Percentiles rank a stretch among this genome's conserved stretches.
Evolutionary conservation across 768 basidiomycete genomes (phyloP).

Genomic region (Leucocoprinus leucothites): DNA sequence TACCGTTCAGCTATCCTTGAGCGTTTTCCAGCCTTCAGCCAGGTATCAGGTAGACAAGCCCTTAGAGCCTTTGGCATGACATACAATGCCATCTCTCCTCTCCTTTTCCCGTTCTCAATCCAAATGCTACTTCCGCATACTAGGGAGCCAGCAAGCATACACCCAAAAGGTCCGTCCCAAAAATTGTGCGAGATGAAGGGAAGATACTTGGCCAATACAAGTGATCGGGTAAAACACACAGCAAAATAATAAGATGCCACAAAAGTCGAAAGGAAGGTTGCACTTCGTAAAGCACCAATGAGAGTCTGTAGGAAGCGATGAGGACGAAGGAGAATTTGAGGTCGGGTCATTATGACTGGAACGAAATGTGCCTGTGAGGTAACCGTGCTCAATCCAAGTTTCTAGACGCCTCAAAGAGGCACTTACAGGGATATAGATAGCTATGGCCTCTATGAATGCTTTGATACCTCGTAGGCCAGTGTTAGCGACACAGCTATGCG

Average conservation of each 20-base stretch:
- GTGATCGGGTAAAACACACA: conserved; percentile 68
- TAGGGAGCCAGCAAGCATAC: conserved; percentile 63
- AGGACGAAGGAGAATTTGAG: conserved; percentile 45
- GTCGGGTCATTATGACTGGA: conserved; percentile 60
- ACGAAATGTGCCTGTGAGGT: conserved; percentile 62
- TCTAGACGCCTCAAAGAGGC: not conserved
- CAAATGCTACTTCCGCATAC: conserved; percentile 75
- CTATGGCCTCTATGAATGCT: conserved; percentile 61
- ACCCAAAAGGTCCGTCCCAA: conserved; percentile 76
- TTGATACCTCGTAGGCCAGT: conserved; percentile 46
- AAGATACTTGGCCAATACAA: conserved; percentile 59
- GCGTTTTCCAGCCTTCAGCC: conserved; percentile 44
- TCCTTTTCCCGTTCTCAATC: conserved; percentile 67
- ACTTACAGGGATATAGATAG: conserved; percentile 71
- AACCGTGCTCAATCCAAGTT: not conserved
- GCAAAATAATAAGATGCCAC: conserved; percentile 67
- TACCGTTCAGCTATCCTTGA: conserved; percentile 54
- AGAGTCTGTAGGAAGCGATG: conserved; percentile 39
- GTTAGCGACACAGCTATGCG: conserved; percentile 60
- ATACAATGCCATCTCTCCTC: conserved; percentile 80
- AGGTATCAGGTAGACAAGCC: conserved; percentile 54
- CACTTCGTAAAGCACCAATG: conserved; percentile 57
- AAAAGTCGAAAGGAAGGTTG: conserved; percentile 71
- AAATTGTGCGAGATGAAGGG: conserved; percentile 71
- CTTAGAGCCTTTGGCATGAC: conserved; percentile 71